phyloP scores from a whole-genome alignment of 164 flowering plant species.

The Aristolochia fimbriata region DNA sequence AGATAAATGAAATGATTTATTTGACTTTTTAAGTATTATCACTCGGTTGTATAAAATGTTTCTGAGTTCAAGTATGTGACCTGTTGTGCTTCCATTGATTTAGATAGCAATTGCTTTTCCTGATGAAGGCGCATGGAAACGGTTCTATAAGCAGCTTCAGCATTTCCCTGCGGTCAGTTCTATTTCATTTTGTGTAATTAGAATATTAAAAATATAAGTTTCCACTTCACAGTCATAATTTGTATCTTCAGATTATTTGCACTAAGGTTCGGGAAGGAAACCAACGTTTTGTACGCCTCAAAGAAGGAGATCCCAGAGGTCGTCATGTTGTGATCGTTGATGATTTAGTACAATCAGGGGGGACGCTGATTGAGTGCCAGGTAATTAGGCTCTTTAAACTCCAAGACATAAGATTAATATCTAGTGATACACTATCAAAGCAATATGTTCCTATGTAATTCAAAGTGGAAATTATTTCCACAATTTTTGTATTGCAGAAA shows the following conservation, averaged over 20 bases:
- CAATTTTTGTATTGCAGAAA: slow-evolving; percentile 35
- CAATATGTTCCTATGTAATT: too few species aligned
- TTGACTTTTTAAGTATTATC: too few species aligned
- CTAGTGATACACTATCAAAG: too few species aligned
- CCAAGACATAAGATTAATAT: too few species aligned
- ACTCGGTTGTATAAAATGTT: neutral
- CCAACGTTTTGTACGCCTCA: slow-evolving; percentile 79
- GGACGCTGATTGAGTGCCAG: slow-evolving; percentile 95
- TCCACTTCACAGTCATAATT: neutral
- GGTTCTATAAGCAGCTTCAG: slow-evolving; percentile 94
- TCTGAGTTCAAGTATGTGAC: slow-evolving; percentile 3
- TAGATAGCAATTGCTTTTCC: slow-evolving; percentile 96
- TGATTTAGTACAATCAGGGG: slow-evolving; percentile 98
- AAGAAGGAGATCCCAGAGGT: slow-evolving; percentile 89
- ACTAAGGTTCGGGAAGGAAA: slow-evolving; percentile 94
- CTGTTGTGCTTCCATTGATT: slow-evolving; percentile 5
- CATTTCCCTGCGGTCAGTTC: slow-evolving; percentile 73
- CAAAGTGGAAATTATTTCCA: neutral
- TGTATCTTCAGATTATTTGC: slow-evolving; percentile 63
- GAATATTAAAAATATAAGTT: neutral
- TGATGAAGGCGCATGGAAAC: slow-evolving; percentile 99
- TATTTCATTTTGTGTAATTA: neutral
- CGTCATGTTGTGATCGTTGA: slow-evolving; percentile 97
- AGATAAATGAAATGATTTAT: too few species aligned
- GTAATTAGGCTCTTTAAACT: slow-evolving; percentile 18